Conservation (phyloP, 495 filamentous ascomycete genomes). For the Zalerion maritima region DNA sequence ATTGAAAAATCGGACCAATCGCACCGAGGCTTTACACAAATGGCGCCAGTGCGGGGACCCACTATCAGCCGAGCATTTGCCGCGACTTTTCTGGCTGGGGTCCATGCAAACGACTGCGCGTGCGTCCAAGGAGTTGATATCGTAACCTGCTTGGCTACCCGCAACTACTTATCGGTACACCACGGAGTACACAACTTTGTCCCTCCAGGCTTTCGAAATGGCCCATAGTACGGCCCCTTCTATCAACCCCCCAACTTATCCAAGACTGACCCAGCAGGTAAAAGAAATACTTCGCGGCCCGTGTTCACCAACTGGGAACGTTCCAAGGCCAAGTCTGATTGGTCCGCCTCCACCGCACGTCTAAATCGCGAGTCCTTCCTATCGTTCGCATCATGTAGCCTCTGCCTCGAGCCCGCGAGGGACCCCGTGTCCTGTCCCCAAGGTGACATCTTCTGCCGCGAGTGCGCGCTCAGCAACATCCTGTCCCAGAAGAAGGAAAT, state of each 20-base stretch:
- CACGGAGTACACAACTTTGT: too few relatives aligned
- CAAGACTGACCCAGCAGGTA: conserved; percentile 35
- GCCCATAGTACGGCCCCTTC: neutral
- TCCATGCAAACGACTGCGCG: too few relatives aligned
- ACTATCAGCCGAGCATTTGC: too few relatives aligned
- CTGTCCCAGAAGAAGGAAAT: conserved; percentile 88
- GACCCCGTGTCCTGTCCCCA: conserved; percentile 59
- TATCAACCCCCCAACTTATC: neutral
- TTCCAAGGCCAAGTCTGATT: conserved; percentile 57
- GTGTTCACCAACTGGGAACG: conserved; percentile 95
- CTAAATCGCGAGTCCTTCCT: conserved; percentile 88
- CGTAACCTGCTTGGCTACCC: too few relatives aligned
- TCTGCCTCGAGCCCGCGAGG: conserved; percentile 75
- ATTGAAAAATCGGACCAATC: too few relatives aligned
- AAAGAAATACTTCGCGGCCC: conserved; percentile 90
- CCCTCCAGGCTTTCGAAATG: too few relatives aligned
- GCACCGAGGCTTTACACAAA: too few relatives aligned
- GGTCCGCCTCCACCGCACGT: conserved; percentile 71
- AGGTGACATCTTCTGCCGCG: conserved; percentile 92
- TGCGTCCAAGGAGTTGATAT: too few relatives aligned
- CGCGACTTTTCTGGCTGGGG: too few relatives aligned
- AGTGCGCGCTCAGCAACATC: conserved; percentile 85
- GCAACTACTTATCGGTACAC: too few relatives aligned
- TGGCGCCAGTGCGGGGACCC: too few relatives aligned
- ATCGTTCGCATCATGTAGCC: conserved; percentile 75